A percentile compares a stretch with the other conserved stretches of the same genome.
Conservation (phyloP, 2,329 filamentous ascomycete genomes). For the Pseudocercospora fijiensis region DNA sequence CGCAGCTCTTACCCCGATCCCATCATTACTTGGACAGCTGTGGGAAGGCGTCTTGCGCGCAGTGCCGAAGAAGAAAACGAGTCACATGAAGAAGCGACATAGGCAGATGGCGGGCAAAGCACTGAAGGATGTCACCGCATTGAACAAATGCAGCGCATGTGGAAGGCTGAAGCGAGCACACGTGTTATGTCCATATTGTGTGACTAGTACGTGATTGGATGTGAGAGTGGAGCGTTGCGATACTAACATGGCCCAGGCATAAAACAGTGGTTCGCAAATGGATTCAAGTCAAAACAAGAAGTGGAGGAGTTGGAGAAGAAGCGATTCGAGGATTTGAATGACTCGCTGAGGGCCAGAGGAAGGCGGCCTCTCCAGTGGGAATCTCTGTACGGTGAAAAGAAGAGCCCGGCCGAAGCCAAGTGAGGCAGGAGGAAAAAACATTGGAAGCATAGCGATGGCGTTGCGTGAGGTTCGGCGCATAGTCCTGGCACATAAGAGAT, state of each 20-base stretch:
- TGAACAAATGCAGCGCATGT: conserved; percentile 88
- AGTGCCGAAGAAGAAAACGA: conserved; percentile 98
- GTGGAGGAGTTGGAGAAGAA: conserved; percentile 26
- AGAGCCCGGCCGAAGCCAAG: conserved; percentile 17
- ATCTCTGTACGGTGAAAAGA: conserved; percentile 28
- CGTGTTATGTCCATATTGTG: conserved; percentile 81
- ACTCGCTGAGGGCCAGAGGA: conserved; percentile 28
- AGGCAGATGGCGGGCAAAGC: conserved; percentile 95
- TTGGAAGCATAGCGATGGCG: conserved; percentile 8
- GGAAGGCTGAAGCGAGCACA: conserved; percentile 86
- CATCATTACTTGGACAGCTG: conserved; percentile 72
- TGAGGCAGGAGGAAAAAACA: background rate
- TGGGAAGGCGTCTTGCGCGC: conserved; percentile 92
- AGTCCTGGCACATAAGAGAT: background rate
- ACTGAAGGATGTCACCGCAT: conserved; percentile 79
- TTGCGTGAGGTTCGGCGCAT: background rate
- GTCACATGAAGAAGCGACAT: conserved; percentile 90
- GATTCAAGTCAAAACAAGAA: conserved; percentile 35
- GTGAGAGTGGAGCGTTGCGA: background rate
- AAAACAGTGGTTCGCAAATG: conserved; percentile 39
- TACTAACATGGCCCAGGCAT: conserved; percentile 31
- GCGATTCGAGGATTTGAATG: conserved; percentile 30
- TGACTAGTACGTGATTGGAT: conserved; percentile 63
- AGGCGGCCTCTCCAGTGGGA: conserved; percentile 28
- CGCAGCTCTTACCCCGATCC: conserved; percentile 62